Evolutionary conservation across 192 early-diverging fungal species (phyloP).

Genomic region (Coemansia pectinata): DNA sequence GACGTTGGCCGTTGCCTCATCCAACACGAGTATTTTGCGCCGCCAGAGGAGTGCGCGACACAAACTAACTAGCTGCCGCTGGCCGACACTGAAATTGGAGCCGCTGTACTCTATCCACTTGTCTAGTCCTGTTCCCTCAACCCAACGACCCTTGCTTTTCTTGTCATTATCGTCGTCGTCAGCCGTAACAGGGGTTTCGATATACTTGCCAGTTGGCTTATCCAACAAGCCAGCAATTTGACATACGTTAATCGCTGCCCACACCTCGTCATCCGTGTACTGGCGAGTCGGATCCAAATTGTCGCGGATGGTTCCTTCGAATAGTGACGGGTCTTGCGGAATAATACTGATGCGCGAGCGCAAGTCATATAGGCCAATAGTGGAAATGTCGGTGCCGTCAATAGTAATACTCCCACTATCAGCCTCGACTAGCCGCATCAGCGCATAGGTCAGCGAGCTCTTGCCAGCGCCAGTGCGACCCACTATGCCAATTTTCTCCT

Average conservation of each 20-base stretch:
- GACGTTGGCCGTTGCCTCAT: slow-evolving; percentile 23
- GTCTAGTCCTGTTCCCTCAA: slow-evolving; percentile 12
- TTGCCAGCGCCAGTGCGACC: slow-evolving; percentile 85
- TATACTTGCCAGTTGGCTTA: not conserved
- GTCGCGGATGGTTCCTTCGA: slow-evolving; percentile 63
- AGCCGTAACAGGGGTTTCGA: not conserved
- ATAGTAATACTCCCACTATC: slow-evolving; percentile 56
- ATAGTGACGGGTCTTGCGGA: slow-evolving; percentile 71
- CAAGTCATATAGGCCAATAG: slow-evolving; percentile 60
- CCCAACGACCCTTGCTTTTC: slow-evolving; percentile 15
- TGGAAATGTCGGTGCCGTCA: slow-evolving; percentile 61
- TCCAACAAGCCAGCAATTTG: slow-evolving; percentile 47
- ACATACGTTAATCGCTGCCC: slow-evolving; percentile 59
- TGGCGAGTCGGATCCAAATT: slow-evolving; percentile 68
- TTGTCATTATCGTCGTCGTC: slow-evolving; percentile 14
- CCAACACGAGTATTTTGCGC: too few species aligned
- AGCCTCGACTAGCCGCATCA: slow-evolving; percentile 71
- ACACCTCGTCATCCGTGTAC: slow-evolving; percentile 63
- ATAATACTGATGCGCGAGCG: slow-evolving; percentile 64
- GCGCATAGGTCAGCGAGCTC: slow-evolving; percentile 58
- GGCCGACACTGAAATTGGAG: slow-evolving; percentile 68
- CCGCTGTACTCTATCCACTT: slow-evolving; percentile 52
- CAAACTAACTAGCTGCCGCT: slow-evolving; percentile 55
- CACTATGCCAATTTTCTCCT: slow-evolving; percentile 79
- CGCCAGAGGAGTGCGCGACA: too few species aligned